phyloP scores from a whole-genome alignment of 495 filamentous ascomycete genomes.

The Penicillium odoratum region DNA sequence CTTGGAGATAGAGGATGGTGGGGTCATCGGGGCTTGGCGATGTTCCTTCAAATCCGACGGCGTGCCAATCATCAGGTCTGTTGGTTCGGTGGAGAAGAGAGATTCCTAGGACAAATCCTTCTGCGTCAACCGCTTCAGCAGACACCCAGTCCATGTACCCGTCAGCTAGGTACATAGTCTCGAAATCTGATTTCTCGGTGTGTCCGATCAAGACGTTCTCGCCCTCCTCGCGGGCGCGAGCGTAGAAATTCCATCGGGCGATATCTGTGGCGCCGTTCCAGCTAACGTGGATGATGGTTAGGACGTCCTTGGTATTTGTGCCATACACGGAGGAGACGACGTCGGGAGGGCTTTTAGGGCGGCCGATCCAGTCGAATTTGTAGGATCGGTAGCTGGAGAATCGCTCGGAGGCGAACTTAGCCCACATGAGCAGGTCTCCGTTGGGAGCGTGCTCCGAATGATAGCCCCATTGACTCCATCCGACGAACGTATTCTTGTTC shows the following conservation, averaged over 20 bases:
- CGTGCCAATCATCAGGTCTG: constrained; percentile 18
- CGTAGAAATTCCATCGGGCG: constrained; percentile 36
- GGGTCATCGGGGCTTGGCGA: constrained; percentile 17
- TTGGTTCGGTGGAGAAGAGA: constrained; percentile 18
- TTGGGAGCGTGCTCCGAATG: constrained; percentile 50
- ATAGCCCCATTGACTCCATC: constrained; percentile 54
- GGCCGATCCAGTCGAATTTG: constrained; percentile 36
- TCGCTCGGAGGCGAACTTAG: constrained; percentile 23
- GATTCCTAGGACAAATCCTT: constrained; percentile 15
- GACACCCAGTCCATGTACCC: constrained; percentile 36
- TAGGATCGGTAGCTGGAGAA: constrained; percentile 34
- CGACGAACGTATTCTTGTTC: constrained; percentile 49
- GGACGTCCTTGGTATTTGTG: constrained; percentile 20
- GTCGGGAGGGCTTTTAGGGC: constrained; percentile 23
- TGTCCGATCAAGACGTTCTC: constrained; percentile 19
- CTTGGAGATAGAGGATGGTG: neutral
- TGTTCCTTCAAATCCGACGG: constrained; percentile 12
- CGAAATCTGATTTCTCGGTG: constrained; percentile 26
- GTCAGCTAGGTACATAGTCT: constrained; percentile 28
- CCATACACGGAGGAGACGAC: constrained; percentile 29
- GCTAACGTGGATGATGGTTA: constrained; percentile 38
- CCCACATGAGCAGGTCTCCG: constrained; percentile 48
- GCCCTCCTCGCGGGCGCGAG: constrained; percentile 20
- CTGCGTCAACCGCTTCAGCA: constrained; percentile 47
- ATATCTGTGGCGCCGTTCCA: constrained; percentile 51